Evolutionary conservation across 768 basidiomycete genomes (phyloP), one percentile per base, ranked within the genome.

Genomic region (Asterophora lycoperdoides): DNA sequence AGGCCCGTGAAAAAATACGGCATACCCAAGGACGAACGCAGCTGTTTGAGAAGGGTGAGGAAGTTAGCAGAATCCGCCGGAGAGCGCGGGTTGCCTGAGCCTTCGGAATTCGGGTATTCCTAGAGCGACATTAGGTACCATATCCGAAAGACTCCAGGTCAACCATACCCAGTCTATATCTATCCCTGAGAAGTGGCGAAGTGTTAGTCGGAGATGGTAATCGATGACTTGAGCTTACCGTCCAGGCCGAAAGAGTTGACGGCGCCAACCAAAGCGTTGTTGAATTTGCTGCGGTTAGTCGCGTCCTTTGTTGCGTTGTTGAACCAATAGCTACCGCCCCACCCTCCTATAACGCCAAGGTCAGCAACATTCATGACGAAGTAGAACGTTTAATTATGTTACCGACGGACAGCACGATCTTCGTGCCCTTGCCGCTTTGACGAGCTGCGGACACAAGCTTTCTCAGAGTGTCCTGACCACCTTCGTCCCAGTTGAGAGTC

Each of bases 31-130:
- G 78, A 67, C 34, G 62, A 57, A 26, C 86, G 75, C 6, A 92
- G 71, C 7, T 71, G 67, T 53, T 77, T 73, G 52, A 90, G 68
- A 64, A 89, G 77, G 11, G 65, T 60, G 37, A 89, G 70, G 39
- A 83, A 73, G 63, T 89, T 88, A 17, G 75, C 77, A 1, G 84
- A 66, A 60, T 90, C 88, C 13, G 66, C 51, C 6, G 76, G 50
- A 1, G 79, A 76, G 56, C 79, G 68, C 4, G 74, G 72, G 60
- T 89, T 86, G 6, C 83, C 82, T 4, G 73, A 72, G 8, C 86
- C 87, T 2, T 64, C 48, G 3, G 74, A 70, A 55, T 82, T 84
- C 5, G 87, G 88, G 63, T 88, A 90, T 72, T 89, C 87, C 82
- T 81, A 2, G 29, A 23, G 17, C 8, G 20, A 78, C 77, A 56